Base-by-base conservation (phyloP, 805 yeast species). In the Pichia sporocuriosa region DNA sequence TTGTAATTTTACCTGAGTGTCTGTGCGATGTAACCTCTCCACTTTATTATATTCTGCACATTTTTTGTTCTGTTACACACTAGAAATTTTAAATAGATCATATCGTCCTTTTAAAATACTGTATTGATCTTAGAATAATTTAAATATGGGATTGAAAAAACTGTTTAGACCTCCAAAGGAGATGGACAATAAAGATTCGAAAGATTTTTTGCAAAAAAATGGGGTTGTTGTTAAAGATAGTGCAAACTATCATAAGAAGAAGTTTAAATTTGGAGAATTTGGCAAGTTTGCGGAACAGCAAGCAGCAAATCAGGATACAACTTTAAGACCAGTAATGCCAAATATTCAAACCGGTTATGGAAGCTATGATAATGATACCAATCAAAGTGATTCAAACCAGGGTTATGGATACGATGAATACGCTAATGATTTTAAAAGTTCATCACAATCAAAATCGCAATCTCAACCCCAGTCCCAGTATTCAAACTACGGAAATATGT, bases 141-240 rank as follows among this genome's bases (percentile, higher is more conserved):
- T n/a, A n/a, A 19, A 11, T 37, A 23, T 35, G 79, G 79, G 78
- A 13, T 47, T 73, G 40, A 73, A 67, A 52, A 69, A 66, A 34
- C 58, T 71, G 35, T 73, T 72, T 55, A 73, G 64, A 42, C 69
- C 77, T 16, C 75, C 75, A 12, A 64, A 68, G 39, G 79, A 74
- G 52, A 66, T 66, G 40, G 63, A 67, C 5, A 58, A 61, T 19
- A 66, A 66, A 13, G 65, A 66, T 33, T 62, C 68, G 34, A 57
- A 67, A 31, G 73, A 72, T 12, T 49, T 58, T 15, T 58, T 75
- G 49, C 61, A 62, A 46, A 66, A 65, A 28, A 55, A 67, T 29
- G 78, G 50, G 6, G 59, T 73, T 20, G 54, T 66, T 3, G 62
- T 66, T 15, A 70, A 66, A 44, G 58, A 60, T 12, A 59, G 56